phyloP scores from a whole-genome alignment of 805 yeast genomes.

The Schwanniomyces yamadae region DNA sequence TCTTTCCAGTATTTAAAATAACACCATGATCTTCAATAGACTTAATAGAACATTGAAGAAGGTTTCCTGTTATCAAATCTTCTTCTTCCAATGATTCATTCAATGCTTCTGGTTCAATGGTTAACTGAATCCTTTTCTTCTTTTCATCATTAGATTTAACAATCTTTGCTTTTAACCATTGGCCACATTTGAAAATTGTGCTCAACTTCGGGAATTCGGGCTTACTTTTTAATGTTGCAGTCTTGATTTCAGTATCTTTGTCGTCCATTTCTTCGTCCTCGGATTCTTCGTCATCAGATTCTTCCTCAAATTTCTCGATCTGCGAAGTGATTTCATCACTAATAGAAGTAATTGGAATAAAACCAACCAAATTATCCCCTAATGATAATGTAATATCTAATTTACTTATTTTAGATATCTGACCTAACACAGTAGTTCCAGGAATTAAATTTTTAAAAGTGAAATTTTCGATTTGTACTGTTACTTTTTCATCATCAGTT shows the following conservation, averaged over 20 bases:
- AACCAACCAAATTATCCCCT: conserved; percentile 81
- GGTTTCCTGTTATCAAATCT: conserved; percentile 60
- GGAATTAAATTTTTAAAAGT: conserved; percentile 61
- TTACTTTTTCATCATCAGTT: conserved; percentile 25
- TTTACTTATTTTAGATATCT: conserved; percentile 57
- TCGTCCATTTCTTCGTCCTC: conserved; percentile 32
- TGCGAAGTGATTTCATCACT: conserved; percentile 59
- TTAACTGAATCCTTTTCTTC: conserved; percentile 65
- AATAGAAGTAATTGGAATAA: conserved; percentile 69
- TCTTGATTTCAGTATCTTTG: conserved; percentile 17
- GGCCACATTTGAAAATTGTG: conserved; percentile 64
- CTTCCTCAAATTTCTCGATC: conserved; percentile 54
- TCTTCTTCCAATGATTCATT: conserved; percentile 61
- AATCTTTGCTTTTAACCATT: conserved; percentile 85
- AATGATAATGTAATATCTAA: conserved; percentile 68
- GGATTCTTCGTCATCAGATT: conserved; percentile 33
- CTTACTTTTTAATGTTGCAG: conserved; percentile 24
- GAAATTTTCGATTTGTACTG: conserved; percentile 60
- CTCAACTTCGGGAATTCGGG: conserved; percentile 55
- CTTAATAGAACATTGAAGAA: conserved; percentile 73
- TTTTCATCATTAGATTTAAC: conserved; percentile 48
- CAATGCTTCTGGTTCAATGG: conserved; percentile 71
- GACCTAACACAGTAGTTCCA: conserved; percentile 79
- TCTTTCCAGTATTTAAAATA: conserved; percentile 65
- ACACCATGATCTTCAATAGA: conserved; percentile 93